Base-by-base conservation (phyloP, 2,329 filamentous ascomycete species). In the Tolypocladium paradoxum region DNA sequence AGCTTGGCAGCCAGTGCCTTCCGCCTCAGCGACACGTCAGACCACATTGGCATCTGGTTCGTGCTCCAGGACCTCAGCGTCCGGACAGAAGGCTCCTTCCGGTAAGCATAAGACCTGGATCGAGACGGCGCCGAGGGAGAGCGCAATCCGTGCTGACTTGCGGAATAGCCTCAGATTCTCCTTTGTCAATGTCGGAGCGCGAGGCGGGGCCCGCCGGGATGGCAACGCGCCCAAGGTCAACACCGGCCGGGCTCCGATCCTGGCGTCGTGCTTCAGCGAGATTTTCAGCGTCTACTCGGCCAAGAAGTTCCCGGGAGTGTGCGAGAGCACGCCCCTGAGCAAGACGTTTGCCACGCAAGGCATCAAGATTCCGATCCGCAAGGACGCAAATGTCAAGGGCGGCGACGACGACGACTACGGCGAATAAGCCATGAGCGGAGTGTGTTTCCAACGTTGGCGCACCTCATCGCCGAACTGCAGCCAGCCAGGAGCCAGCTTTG, bases 291-390 rank as follows among this genome's bases (percentile, higher is more conserved):
- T 99, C 33, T 97, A 87, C 71, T 95, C 89, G 2, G 93, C 93
- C 48, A 99, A 99, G 78, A 96, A 96, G 65, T 99, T 99, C 69
- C 93, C 93, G 0, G 93, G 93, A 40, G 93, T 99, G 1, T 96
- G 95, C 54, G 92, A 97, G 67, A 95, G 88, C 68, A 99, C 93
- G 0, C 72, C 83, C 4, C 74, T 97, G 20, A 96, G 91, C 77
- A 96, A 95, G 69, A 88, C 84, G 56, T 97, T 99, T 71, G 92
- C 93, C 4, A 78, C 82, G 1, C 93, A 99, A 65, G 93, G 93
- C 27, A 95, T 96, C 71, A 96, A 96, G 71, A 96, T 97, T 27
- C 92, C 92, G 0, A 96, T 97, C 52, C 77, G 92, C 24, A 96
- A 96, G 70, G 92, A 96, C 63, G 84, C 86, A 1, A 76, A 75